Percentiles rank a stretch among this genome's conserved stretches.
Evolutionary conservation across 2,329 filamentous ascomycete genomes (phyloP).

Genomic region (Fusarium begoniae): DNA sequence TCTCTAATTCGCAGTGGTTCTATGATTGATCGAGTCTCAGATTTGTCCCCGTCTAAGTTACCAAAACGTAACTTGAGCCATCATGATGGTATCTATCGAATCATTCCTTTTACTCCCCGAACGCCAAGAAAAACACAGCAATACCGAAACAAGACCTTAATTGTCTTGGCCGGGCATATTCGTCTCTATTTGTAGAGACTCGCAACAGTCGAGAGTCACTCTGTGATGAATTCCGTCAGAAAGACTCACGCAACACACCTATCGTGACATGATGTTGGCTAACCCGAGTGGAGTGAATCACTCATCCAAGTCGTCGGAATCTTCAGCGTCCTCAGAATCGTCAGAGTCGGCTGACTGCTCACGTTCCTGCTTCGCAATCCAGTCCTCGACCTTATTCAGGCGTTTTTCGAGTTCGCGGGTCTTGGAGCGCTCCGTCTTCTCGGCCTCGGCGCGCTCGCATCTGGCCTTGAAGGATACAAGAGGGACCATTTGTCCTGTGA

Average conservation of each 20-base stretch:
- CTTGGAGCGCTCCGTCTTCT: constrained; percentile 3
- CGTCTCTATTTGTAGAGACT: constrained; percentile 3
- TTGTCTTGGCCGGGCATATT: not conserved
- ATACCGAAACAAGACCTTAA: not conserved
- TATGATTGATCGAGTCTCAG: constrained; percentile 1
- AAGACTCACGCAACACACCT: not conserved
- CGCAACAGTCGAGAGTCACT: not conserved
- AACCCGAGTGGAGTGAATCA: not conserved
- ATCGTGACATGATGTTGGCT: not conserved
- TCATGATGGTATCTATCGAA: not conserved
- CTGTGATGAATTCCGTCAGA: not conserved
- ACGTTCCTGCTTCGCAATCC: constrained; percentile 22
- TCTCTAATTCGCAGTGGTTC: not conserved
- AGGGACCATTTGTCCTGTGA: constrained; percentile 53
- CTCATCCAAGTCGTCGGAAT: not conserved
- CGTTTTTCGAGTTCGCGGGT: not conserved
- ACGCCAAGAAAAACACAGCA: not conserved
- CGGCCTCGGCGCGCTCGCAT: constrained; percentile 44
- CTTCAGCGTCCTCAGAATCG: not conserved
- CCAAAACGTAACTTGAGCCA: constrained; percentile 17
- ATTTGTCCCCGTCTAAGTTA: constrained; percentile 3
- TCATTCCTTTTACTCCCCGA: not conserved
- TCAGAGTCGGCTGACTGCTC: not conserved
- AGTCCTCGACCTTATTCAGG: constrained; percentile 28
- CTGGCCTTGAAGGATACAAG: constrained; percentile 49